Percentiles rank a stretch among this genome's conserved stretches.
These are phyloP conservation scores for Annulohypoxylon moriforme DNA, from an alignment of 495 filamentous ascomycete genomes.

Conservation along the genomic window DNA sequence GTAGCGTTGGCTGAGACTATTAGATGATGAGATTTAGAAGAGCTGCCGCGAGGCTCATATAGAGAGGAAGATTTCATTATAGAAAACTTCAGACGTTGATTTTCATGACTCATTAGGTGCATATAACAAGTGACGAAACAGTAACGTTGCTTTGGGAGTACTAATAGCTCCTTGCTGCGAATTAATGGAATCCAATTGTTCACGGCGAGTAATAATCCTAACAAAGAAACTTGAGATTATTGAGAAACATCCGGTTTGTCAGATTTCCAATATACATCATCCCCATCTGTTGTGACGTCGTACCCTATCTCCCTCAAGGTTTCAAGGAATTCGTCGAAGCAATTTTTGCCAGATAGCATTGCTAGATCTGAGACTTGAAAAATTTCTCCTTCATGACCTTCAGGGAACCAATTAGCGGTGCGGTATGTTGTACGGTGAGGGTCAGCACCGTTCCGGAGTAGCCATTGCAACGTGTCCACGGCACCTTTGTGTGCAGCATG, in stretches of 20 bases:
- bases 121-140: too few relatives aligned
- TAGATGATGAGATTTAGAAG: too few relatives aligned
- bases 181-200: too few relatives aligned
- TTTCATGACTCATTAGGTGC: too few relatives aligned
- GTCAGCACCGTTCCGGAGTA: background rate
- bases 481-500: background rate
- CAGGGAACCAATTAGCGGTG: background rate
- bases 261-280: background rate
- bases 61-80: too few relatives aligned
- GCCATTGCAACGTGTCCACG: background rate
- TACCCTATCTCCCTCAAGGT: background rate
- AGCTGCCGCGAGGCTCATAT: too few relatives aligned
- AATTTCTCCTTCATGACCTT: background rate
- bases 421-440: background rate
- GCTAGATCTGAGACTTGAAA: background rate
- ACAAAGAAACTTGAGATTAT: background rate
- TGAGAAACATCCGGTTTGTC: background rate
- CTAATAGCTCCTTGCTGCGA: too few relatives aligned
- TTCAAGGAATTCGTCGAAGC: background rate
- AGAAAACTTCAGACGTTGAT: too few relatives aligned
- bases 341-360: background rate
- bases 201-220: too few relatives aligned
- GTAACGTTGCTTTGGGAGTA: too few relatives aligned
- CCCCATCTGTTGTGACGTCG: background rate
- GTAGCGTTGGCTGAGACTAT: too few relatives aligned